Evolutionary conservation across 2,329 filamentous ascomycete genomes (phyloP), one percentile per base, ranked within the genome.

Genomic region (Fusarium sp.): DNA sequence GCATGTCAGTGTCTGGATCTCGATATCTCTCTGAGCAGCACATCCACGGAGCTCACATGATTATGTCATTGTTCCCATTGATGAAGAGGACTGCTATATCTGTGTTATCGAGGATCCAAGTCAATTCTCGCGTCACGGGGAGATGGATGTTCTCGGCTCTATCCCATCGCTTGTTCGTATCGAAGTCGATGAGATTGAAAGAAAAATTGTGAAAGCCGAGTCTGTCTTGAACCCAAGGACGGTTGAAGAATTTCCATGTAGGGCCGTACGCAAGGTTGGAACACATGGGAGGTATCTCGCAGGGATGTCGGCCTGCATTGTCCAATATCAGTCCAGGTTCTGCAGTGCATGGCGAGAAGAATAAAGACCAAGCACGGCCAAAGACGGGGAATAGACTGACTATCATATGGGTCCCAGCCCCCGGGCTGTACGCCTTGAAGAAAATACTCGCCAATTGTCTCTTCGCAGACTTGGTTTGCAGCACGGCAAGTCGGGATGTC

Each of bases 351-450:
- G 3, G 4, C 4, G 10, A 13, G 8, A 10, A 17, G 4, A 14
- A 31, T 9, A 17, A 14, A 5, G 17, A 13, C 3, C 10, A 13
- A 9, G 13, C 21, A 11, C 13, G 8, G 19, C 19, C 11, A 7
- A n/a, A n/a, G 1, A n/a, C 13, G 0, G 23, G 11, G 11, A 5
- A 14, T 4, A 9, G 6, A 35, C 48, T 54, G 1, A 56, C 61
- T 44, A 3, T 64, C 61, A 3, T 65, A 65, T 0, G 61, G 61
- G 14, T 64, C 61, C 61, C 61, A 64, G 3, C 61, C 61, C 4
- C 61, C 61, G 3, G 32, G 62, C 0, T 31, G 39, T 0, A 57
- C 25, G 1, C 29, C 61, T 11, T 57, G 39, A n/a, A 65, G 7
- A 1, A 64, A 51, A 2, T 38, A 32, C 14, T 64, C 47, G 2